Evolutionary conservation across 2,329 filamentous ascomycete species (phyloP), one percentile per base, ranked within the genome.

Genomic region (Penicillium brasilianum): DNA sequence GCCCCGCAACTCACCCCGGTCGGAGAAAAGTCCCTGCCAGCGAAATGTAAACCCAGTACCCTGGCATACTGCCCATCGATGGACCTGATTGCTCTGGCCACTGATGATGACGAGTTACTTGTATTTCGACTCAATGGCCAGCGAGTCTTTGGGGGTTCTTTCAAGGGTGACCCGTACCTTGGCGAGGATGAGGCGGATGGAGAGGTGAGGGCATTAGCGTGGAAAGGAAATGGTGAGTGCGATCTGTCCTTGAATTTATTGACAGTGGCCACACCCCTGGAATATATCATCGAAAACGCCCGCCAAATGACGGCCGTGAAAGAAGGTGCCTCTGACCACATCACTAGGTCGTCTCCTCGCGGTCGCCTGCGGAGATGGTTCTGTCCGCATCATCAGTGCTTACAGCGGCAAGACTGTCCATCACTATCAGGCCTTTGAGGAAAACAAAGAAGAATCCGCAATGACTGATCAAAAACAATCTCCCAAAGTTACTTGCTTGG

Each of bases 371-470:
- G 92, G 86, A 67, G 92, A 96, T 79, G 90, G 91, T 30, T 85
- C 86, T 7, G 86, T 95, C 20, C 88, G 92, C 60, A 79, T 96
- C 37, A 85, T 94, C 74, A 90, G 90, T 62, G 80, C 92, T 22
- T 92, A 95, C 74, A 93, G 87, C 69, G 90, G 88, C 75, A 96
- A 94, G 77, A 86, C 90, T 13, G 87, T 93, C 20, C 90, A 95
- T 74, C 87, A 90, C 70, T 89, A 91, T 70, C 70, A 76, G 68
- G 70, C 69, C 5, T 69, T 71, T 39, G 62, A 70, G 48, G 58
- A 55, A 9, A 66, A 65, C 11, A 62, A 57, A 28, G 69, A 67
- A 16, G 57, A 60, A 4, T 14, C 5, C 10, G 32, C 55, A 1
- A 44, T n/a, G n/a, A 18, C 57, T 32, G 55, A 60, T 4, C 16